A percentile compares a stretch with the other conserved stretches of the same genome.
These are phyloP conservation scores for Fusarium torreyae DNA, from an alignment of 2,329 filamentous ascomycete species.

Conservation along the genomic window DNA sequence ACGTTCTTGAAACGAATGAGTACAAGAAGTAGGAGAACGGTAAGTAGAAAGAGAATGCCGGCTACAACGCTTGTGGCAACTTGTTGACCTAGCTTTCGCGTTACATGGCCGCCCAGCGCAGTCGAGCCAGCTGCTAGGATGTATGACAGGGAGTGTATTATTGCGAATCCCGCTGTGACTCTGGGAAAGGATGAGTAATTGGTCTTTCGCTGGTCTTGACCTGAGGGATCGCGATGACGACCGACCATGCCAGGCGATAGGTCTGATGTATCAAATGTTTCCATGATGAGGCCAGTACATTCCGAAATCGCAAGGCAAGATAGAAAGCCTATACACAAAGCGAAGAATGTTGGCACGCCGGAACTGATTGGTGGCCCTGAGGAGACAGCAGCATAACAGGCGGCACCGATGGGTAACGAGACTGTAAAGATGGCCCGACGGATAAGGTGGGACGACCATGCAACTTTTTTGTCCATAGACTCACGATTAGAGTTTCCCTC, in stretches of 20 bases:
- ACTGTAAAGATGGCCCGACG: conserved; percentile 78
- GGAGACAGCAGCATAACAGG: conserved; percentile 78
- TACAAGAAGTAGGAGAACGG: conserved; percentile 72
- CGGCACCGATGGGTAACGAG: conserved; percentile 75
- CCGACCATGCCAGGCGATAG: conserved; percentile 79
- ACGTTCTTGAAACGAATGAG: conserved; percentile 76
- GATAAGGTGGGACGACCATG: conserved; percentile 80
- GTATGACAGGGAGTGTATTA: conserved; percentile 79
- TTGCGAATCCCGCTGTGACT: conserved; percentile 78
- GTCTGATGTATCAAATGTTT: conserved; percentile 85
- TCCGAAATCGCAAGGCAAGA: conserved; percentile 82
- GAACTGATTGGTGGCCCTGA: conserved; percentile 72
- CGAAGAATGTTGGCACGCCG: conserved; percentile 76
- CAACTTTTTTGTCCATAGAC: conserved; percentile 74
- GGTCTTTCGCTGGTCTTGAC: conserved; percentile 64
- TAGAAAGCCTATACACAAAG: conserved; percentile 77
- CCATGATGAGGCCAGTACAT: conserved; percentile 84
- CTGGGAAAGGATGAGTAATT: conserved; percentile 85
- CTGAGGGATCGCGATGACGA: conserved; percentile 61
- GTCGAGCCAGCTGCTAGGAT: conserved; percentile 78
- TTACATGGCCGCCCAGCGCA: conserved; percentile 77
- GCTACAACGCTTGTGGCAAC: conserved; percentile 78
- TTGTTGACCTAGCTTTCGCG: conserved; percentile 76
- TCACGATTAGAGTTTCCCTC: conserved; percentile 75
- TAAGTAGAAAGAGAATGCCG: conserved; percentile 75